Conservation (phyloP, 257 asterid species). For the Parsonsia alboflavescens region DNA sequence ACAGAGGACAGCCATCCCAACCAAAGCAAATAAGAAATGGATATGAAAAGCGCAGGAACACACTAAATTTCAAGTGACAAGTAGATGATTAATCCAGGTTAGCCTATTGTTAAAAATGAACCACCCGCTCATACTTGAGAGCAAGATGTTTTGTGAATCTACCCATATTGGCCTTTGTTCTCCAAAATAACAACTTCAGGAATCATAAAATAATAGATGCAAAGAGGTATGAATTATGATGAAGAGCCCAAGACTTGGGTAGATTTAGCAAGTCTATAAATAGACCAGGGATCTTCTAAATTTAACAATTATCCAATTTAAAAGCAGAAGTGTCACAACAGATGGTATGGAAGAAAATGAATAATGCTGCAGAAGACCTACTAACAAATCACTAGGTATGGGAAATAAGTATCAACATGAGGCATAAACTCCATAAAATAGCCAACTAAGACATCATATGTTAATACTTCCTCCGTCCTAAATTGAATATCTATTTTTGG, state of each 20-base stretch:
- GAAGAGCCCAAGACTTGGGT: background rate
- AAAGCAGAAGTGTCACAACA: background rate
- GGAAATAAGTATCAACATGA: background rate
- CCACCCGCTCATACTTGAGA: background rate
- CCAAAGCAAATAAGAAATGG: background rate
- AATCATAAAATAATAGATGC: background rate
- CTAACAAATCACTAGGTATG: constrained; percentile 1
- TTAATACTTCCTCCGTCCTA: background rate
- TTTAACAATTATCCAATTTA: background rate
- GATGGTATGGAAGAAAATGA: background rate
- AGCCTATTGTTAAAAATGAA: background rate
- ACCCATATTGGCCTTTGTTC: background rate
- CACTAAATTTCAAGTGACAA: background rate
- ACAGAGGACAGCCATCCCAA: background rate
- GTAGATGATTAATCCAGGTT: no score
- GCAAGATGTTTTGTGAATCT: background rate
- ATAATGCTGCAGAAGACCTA: background rate
- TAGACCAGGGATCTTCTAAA: background rate
- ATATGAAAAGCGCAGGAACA: background rate
- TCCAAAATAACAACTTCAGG: background rate
- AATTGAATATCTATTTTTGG: background rate
- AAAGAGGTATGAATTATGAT: background rate
- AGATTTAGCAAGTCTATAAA: background rate
- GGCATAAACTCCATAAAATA: background rate
- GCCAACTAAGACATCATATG: background rate